Base-by-base conservation (phyloP, 331 rosid genomes). In the Spiraea crenata region DNA sequence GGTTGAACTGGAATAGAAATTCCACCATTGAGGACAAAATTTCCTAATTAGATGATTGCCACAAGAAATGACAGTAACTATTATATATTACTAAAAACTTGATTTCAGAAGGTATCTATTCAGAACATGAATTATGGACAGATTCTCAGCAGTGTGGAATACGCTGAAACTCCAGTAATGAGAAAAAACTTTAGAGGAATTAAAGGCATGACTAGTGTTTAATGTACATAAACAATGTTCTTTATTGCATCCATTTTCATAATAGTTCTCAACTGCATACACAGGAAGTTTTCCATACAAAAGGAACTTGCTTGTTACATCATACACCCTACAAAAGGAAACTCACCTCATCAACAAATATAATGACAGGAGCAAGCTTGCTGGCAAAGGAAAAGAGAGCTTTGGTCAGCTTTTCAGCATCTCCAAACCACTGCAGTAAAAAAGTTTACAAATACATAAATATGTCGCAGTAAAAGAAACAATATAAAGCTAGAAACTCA, bases 361-460 rank as follows among this genome's bases (percentile, higher is more conserved):
- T 85, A 76, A 95, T 89, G 84, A 95, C 99, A 19, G 99, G 99
- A 72, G 97, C 85, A 78, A 95, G 92, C 85, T 87, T 95, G 92
- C 97, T 81, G 69, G 99, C 97, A 71, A 91, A 95, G 78, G 99
- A 95, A 87, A 95, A 95, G 55, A 95, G 95, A 17, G 99, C 96
- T 71, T 91, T 95, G 46, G 97, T 95, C 73, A 95, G 88, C 90
- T 91, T 95, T 85, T 95, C 97, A 68, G 99, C 96, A 76, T 95
- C 97, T 70, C 96, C 99, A 58, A 95, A 89, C 96, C 97, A 91
- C 96, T 95, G 91, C 70, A 77, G 72, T 57, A 74, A 45, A 31
- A 73, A 66, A 74, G 81, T 47, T 64, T 60, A 65, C 54, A 82
- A 78, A 72, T 10, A 31, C 25, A 65, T 66, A 67, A 79, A 60